These are phyloP conservation scores for Puccinia horiana DNA, from an alignment of 1,284 basidiomycete species.

Conservation along the genomic window DNA sequence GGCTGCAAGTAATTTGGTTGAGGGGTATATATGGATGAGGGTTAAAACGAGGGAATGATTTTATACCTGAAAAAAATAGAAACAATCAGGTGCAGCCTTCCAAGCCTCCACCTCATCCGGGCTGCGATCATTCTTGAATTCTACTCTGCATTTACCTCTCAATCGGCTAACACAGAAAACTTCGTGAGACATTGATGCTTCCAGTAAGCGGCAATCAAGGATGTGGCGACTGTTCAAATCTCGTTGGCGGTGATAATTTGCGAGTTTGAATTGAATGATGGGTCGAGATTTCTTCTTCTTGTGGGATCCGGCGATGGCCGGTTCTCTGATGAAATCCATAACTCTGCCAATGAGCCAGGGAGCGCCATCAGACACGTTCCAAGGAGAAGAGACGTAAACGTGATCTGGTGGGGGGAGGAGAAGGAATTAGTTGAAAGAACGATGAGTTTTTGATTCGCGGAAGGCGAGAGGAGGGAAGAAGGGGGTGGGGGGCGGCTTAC, in stretches of 20 bases:
- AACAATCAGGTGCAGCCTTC: slow-evolving; percentile 45
- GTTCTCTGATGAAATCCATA: slow-evolving; percentile 49
- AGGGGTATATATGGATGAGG: neutral
- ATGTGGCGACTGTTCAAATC: slow-evolving; percentile 48
- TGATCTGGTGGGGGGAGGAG: slow-evolving; percentile 26
- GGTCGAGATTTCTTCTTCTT: slow-evolving; percentile 35
- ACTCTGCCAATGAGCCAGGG: slow-evolving; percentile 50
- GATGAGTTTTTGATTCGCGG: neutral
- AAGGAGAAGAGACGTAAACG: slow-evolving; percentile 46
- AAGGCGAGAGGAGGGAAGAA: neutral
- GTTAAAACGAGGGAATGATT: neutral
- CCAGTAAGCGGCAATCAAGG: slow-evolving; percentile 47
- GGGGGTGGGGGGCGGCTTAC: slow-evolving; percentile 8
- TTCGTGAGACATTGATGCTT: slow-evolving; percentile 48
- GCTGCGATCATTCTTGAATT: slow-evolving; percentile 39
- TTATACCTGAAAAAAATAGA: slow-evolving; percentile 49
- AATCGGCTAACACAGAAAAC: slow-evolving; percentile 47
- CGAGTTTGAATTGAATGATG: slow-evolving; percentile 40
- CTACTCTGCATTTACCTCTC: slow-evolving; percentile 48
- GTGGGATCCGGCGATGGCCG: neutral
- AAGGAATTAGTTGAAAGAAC: neutral
- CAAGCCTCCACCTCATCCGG: slow-evolving; percentile 44
- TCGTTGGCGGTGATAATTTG: slow-evolving; percentile 48
- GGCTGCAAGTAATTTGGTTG: neutral
- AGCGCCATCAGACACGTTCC: slow-evolving; percentile 47